Evolutionary conservation across 2,329 filamentous ascomycete species (phyloP), one percentile per base, ranked within the genome.

Genomic region (Penicillium sp.): DNA sequence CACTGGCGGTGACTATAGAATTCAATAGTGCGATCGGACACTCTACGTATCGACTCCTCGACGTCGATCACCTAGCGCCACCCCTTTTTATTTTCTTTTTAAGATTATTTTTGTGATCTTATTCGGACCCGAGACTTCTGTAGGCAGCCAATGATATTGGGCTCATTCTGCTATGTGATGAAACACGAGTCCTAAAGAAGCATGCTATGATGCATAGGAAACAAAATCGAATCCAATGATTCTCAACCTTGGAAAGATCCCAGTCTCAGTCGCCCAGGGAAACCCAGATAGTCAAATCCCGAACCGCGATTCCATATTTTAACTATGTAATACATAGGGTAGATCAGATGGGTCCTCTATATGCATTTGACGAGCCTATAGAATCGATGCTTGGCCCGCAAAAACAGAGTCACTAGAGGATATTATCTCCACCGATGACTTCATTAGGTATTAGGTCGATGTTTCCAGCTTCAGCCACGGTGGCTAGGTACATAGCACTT

Each of bases 391-490:
- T 27, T 20, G 40, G 42, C 44, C 3, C n/a, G 3, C 13, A 7
- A 40, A 44, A 32, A 39, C 27, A 31, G 26, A 29, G 42, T 40
- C 38, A 41, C 27, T 3, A 31, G 29, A 16, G 24, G 10, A 36
- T 46, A 35, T 35, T 39, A 51, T 46, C 42, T 49, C 47, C 39
- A 29, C 38, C 26, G 32, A 48, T 58, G 55, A 57, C 54, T 54
- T 59, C 55, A 58, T 53, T 39, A 49, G 31, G 41, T 40, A 38
- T 40, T 40, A 39, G 22, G 49, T 46, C 44, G 44, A 31, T 35
- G 26, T 28, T 40, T 27, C 39, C 40, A 16, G 42, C 37, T 36
- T 47, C 55, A 55, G 52, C 60, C 60, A 62, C 56, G 58, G 60
- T 62, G 58, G 52, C 52, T 50, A 42, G 49, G 51, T 46, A n/a